Percentiles rank a stretch among this genome's conserved stretches.
Conservation (phyloP, 1,284 basidiomycete species). For the Melampsora americana region DNA sequence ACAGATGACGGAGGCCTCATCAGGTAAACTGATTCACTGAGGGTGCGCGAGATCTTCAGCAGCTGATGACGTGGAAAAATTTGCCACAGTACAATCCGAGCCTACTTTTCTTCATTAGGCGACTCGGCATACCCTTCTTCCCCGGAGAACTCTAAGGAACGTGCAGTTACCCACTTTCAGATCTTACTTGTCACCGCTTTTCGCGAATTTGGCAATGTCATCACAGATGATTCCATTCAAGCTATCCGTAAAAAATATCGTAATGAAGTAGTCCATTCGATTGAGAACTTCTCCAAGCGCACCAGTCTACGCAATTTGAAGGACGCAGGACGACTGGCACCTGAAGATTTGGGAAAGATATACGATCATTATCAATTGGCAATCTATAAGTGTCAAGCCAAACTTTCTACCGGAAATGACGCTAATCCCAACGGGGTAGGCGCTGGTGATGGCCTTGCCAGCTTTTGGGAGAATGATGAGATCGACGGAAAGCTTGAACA, state of each 20-base stretch:
- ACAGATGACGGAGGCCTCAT: conserved; percentile 98
- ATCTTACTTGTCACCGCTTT: conserved; percentile 87
- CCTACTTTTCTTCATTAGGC: conserved; percentile 88
- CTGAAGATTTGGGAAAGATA: conserved; percentile 82
- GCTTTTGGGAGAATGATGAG: conserved; percentile 53
- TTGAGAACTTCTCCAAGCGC: conserved; percentile 95
- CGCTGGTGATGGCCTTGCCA: conserved; percentile 40
- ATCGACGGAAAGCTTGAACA: conserved; percentile 79
- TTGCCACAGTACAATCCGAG: conserved; percentile 72
- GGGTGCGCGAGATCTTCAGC: background rate
- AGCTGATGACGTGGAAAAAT: background rate
- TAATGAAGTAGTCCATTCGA: conserved; percentile 83
- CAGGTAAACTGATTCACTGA: conserved; percentile 63
- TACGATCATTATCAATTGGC: conserved; percentile 71
- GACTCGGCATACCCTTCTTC: conserved; percentile 92
- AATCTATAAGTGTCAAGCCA: conserved; percentile 48
- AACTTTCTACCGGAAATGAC: conserved; percentile 21
- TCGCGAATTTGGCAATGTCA: conserved; percentile 85
- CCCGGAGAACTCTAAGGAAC: conserved; percentile 72
- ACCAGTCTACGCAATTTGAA: conserved; percentile 84
- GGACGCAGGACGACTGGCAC: conserved; percentile 74
- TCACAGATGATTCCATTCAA: conserved; percentile 91
- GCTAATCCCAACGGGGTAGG: conserved; percentile 38
- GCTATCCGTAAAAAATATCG: conserved; percentile 82
- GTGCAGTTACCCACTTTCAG: conserved; percentile 96